Percentiles rank a stretch among this genome's conserved stretches.
These are phyloP conservation scores for Trichoderma oligosporum DNA, from an alignment of 2,329 filamentous ascomycete genomes.

Conservation along the genomic window DNA sequence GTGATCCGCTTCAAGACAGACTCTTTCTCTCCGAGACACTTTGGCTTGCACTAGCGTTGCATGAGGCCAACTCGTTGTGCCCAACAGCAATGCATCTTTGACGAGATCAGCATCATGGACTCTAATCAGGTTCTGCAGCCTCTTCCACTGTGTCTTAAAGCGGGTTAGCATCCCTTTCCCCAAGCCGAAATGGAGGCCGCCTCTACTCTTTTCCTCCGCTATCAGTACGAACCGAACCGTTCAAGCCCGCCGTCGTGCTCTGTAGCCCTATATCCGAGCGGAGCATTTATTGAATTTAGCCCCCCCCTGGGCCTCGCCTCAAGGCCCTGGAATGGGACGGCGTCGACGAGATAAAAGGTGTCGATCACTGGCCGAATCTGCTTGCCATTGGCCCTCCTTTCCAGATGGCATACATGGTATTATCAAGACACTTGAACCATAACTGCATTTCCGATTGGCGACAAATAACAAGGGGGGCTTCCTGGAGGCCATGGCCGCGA, in stretches of 20 bases:
- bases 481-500: constrained; percentile 4
- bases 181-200: too few relatives aligned
- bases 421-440: constrained; percentile 8
- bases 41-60: not conserved
- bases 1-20: not conserved
- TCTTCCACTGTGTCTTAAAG: too few relatives aligned
- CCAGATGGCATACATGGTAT: constrained; percentile 8
- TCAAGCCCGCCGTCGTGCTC: not conserved
- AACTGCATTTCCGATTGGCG: constrained; percentile 19
- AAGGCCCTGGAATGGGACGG: not conserved
- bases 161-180: too few relatives aligned
- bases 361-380: constrained; percentile 11
- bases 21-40: not conserved
- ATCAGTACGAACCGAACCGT: constrained; percentile 10
- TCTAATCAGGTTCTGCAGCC: not conserved
- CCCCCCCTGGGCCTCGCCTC: not conserved
- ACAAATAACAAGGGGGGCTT: not conserved
- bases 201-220: not conserved
- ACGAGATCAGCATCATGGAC: too few relatives aligned
- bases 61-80: not conserved
- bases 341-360: not conserved
- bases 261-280: not conserved
- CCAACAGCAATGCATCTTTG: too few relatives aligned
- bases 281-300: not conserved
- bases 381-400: not conserved